Percentiles rank a stretch among this genome's conserved stretches.
phyloP scores from a whole-genome alignment of 805 yeast genomes.

The Pichia exigua region DNA sequence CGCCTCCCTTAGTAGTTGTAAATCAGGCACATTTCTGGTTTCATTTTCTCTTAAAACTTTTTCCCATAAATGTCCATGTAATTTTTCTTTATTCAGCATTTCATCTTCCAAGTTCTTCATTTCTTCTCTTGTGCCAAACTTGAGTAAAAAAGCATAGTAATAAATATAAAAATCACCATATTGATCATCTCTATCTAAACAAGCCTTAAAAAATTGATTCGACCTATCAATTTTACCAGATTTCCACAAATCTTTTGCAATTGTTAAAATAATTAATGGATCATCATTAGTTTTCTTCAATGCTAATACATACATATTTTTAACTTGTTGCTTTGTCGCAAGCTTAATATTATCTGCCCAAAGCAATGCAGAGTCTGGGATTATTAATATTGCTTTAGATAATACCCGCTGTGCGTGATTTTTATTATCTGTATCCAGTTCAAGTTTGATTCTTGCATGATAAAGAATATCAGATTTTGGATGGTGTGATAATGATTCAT shows the following conservation, averaged over 20 bases:
- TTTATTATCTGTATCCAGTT: constrained; percentile 39
- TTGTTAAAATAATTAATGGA: constrained; percentile 47
- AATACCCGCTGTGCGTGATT: constrained; percentile 47
- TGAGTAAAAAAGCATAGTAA: constrained; percentile 39
- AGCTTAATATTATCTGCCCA: constrained; percentile 58
- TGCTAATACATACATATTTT: constrained; percentile 61
- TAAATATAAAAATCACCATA: constrained; percentile 78
- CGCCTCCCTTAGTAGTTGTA: constrained; percentile 16
- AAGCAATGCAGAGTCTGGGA: constrained; percentile 51
- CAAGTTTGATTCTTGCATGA: constrained; percentile 52
- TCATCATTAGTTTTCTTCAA: constrained; percentile 57
- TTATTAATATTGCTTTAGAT: constrained; percentile 48
- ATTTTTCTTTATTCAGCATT: constrained; percentile 43
- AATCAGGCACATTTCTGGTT: constrained; percentile 18
- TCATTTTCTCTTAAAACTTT: constrained; percentile 38
- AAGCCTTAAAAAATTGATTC: constrained; percentile 65
- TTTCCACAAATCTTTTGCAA: constrained; percentile 62
- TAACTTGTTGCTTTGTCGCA: constrained; percentile 35
- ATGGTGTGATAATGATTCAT: constrained; percentile 49
- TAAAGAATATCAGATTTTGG: constrained; percentile 47
- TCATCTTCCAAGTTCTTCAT: constrained; percentile 27
- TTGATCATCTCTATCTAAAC: constrained; percentile 38
- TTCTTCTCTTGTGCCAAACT: constrained; percentile 34
- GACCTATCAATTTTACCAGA: constrained; percentile 61
- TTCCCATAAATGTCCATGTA: constrained; percentile 58